Evolutionary conservation across 495 filamentous ascomycete genomes (phyloP).

Genomic region (Jackrogersella multiformis): DNA sequence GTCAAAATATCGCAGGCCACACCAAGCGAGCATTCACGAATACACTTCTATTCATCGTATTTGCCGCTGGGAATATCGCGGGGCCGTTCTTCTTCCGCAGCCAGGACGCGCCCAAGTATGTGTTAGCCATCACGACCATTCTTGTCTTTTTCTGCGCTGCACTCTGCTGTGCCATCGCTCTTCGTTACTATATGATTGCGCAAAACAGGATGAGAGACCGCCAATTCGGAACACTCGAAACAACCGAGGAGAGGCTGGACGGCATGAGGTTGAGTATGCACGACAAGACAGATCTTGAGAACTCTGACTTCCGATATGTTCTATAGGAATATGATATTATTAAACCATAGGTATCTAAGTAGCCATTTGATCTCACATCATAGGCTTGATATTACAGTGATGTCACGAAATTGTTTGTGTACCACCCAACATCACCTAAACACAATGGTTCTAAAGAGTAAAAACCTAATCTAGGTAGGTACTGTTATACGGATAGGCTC

Average conservation of each 20-base stretch:
- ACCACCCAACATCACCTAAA: too few relatives aligned
- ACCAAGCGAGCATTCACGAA: slow-evolving; percentile 9
- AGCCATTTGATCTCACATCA: too few relatives aligned
- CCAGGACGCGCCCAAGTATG: background rate
- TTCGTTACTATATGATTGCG: slow-evolving; percentile 6
- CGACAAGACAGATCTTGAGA: slow-evolving; percentile 13
- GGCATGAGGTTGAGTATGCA: slow-evolving; percentile 13
- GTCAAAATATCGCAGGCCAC: slow-evolving; percentile 3
- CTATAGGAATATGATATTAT: background rate
- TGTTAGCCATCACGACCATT: slow-evolving; percentile 12
- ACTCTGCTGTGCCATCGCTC: slow-evolving; percentile 4
- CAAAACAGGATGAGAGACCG: slow-evolving; percentile 7
- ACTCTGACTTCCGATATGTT: slow-evolving; percentile 9
- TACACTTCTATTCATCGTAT: slow-evolving; percentile 8
- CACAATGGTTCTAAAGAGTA: too few relatives aligned
- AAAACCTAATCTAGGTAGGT: too few relatives aligned
- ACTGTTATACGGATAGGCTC: too few relatives aligned
- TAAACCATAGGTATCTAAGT: background rate
- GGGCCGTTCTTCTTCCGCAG: slow-evolving; percentile 14
- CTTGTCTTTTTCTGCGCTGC: slow-evolving; percentile 13
- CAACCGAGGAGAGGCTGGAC: slow-evolving; percentile 2
- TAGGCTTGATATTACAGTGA: too few relatives aligned
- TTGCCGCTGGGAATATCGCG: slow-evolving; percentile 7
- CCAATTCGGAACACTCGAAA: slow-evolving; percentile 2
- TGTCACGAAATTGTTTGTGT: too few relatives aligned